Base-by-base conservation (phyloP, 23 red algal genomes). In the Agarophyton chilense region DNA sequence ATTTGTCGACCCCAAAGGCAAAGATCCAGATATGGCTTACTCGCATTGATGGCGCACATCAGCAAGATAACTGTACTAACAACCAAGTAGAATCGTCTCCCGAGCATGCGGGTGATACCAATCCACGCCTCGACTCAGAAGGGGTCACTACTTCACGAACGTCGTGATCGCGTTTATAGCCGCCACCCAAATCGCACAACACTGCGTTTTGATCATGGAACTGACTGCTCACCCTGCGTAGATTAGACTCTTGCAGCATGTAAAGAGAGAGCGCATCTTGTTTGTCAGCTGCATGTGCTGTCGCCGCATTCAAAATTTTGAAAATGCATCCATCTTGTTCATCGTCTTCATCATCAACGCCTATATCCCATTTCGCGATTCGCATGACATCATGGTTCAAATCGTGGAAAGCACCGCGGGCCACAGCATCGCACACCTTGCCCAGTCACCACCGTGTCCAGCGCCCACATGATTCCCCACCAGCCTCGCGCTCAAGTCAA, bases 11-110 rank as follows among this genome's bases (percentile, higher is more conserved):
- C 35, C 81, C 87, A 14, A 95, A 95, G 88, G 79, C 94, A 8
- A 90, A 92, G 52, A 95, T 95, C 50, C 94, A 95, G 53, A 95
- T 95, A 33, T 95, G 94, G 94, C 82, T 95, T 35, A 47, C 40
- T 74, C 68, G 41, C 31, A 36, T 65, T 25, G 68, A 43, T 34
- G 29, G 47, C 45, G 29, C 41, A 7, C 10, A 42, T 35, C 39
- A 43, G 29, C 56, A 22, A 22, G 68, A 43, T 32, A 74, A 74
- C 68, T 74, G 39, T 35, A 47, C 68, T 74, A 49, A 74, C 68
- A 74, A 74, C 6, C 68, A 47, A 2, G 10, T 10, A 43, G 29
- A 74, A 24, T 43, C 68, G 22, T 21, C 68, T 19, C 19, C 40
- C 19, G 68, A 74, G 5, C 40, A 74, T 39, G 68, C 68, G 43